phyloP scores from a whole-genome alignment of 176 grass and related monocot species.

The Zoysia pacifica region DNA sequence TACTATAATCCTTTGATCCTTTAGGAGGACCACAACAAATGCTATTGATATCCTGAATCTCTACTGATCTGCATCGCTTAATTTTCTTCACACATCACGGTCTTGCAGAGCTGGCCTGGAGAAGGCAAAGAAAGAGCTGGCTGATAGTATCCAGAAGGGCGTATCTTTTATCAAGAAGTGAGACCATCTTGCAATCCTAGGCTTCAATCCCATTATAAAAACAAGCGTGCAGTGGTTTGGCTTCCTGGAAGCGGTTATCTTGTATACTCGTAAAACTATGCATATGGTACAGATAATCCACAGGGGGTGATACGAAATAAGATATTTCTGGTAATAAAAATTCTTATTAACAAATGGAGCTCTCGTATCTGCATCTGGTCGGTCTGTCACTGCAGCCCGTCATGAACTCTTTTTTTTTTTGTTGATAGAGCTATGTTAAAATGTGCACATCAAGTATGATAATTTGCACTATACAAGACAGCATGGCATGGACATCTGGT shows the following conservation, averaged over 20 bases:
- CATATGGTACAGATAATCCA: slow-evolving; percentile 6
- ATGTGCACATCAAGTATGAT: not conserved
- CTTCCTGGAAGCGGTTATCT: not conserved
- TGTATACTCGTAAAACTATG: slow-evolving; percentile 20
- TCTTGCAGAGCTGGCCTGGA: slow-evolving; percentile 63
- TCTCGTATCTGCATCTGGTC: not conserved
- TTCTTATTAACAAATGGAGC: not conserved
- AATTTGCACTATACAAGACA: not conserved
- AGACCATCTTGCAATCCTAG: slow-evolving; percentile 6
- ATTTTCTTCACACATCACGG: slow-evolving; percentile 6
- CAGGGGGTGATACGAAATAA: slow-evolving; percentile 6
- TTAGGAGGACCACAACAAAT: slow-evolving; percentile 2
- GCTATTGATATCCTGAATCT: slow-evolving; percentile 30
- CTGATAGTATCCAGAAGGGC: slow-evolving; percentile 75
- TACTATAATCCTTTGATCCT: not conserved
- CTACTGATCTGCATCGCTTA: not conserved
- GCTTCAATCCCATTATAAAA: slow-evolving; percentile 18
- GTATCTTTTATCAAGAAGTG: slow-evolving; percentile 73
- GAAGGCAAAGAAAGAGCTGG: slow-evolving; percentile 85
- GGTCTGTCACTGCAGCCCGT: no score
- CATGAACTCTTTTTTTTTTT: no score
- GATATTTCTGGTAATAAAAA: slow-evolving; percentile 5
- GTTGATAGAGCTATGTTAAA: not conserved
- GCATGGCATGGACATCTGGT: not conserved
- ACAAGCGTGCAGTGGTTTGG: slow-evolving; percentile 11